Conservation (phyloP, 257 asterid genomes). For the Nicotiana attenuata region DNA sequence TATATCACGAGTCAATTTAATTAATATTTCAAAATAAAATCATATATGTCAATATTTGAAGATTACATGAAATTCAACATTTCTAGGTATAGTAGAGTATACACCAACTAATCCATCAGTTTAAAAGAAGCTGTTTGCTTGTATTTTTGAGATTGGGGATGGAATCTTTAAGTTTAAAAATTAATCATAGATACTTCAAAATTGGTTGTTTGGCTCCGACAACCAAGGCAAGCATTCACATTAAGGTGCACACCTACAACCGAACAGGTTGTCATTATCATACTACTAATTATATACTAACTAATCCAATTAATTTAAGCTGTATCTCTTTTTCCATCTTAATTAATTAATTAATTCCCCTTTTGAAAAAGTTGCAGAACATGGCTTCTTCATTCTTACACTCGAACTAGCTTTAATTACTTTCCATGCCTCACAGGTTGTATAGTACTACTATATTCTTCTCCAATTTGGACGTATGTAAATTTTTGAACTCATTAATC, state of each 20-base stretch:
- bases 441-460: background rate
- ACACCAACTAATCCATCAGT: background rate
- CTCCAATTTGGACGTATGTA: constrained; percentile 14
- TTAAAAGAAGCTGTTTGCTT: background rate
- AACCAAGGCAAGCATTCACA: constrained; percentile 44
- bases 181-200: background rate
- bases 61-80: background rate
- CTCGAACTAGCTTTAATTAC: background rate
- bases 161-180: background rate
- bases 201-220: constrained; percentile 42
- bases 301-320: background rate
- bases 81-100: background rate
- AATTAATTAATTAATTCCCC: background rate
- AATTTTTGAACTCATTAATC: background rate
- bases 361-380: constrained; percentile 8
- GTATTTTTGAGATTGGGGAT: background rate
- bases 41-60: background rate
- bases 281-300: background rate
- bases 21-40: background rate
- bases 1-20: background rate
- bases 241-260: constrained; percentile 29
- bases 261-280: constrained; percentile 47
- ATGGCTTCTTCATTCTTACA: constrained; percentile 2
- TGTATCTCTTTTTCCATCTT: background rate
- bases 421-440: constrained; percentile 22